A percentile compares a stretch with the other conserved stretches of the same genome.
phyloP scores from a whole-genome alignment of 1,284 basidiomycete species.

The Ceratobasidium sp. region DNA sequence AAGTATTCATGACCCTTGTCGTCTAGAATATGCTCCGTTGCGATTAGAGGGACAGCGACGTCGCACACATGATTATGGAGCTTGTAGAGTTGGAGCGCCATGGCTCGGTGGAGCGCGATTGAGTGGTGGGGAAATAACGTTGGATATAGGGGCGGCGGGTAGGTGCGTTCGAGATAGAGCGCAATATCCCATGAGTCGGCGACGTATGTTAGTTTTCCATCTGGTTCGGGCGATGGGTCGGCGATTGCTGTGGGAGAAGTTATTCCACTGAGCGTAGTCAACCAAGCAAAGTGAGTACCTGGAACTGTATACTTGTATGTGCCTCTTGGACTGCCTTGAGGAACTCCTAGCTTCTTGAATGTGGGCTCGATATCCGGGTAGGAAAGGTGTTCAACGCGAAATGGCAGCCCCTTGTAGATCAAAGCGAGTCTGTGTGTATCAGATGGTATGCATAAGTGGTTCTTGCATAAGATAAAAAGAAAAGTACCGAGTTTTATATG shows the following conservation, averaged over 20 bases:
- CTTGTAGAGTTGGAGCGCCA: not conserved
- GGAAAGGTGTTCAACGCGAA: conserved; percentile 51
- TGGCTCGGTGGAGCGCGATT: conserved; percentile 3
- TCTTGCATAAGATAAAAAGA: not conserved
- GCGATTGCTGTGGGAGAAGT: conserved; percentile 41
- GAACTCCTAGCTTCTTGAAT: conserved; percentile 56
- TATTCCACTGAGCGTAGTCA: conserved; percentile 17
- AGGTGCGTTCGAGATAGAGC: conserved; percentile 45
- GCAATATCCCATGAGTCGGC: conserved; percentile 46
- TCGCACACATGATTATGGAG: not conserved
- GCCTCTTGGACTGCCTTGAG: conserved; percentile 44
- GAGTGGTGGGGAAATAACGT: conserved; percentile 20
- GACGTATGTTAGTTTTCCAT: conserved; percentile 39
- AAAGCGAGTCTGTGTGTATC: conserved; percentile 47
- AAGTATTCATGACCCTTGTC: conserved; percentile 34
- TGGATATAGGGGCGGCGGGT: conserved; percentile 40
- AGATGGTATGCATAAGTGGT: not conserved
- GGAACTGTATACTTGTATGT: conserved; percentile 42
- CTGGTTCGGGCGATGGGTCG: conserved; percentile 32
- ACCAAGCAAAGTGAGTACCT: not conserved
- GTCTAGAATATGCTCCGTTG: conserved; percentile 1
- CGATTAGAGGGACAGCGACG: conserved; percentile 5
- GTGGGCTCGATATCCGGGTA: conserved; percentile 56
- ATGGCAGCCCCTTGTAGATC: conserved; percentile 51
- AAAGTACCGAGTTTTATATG: conserved; percentile 45